Evolutionary conservation across 2,329 filamentous ascomycete species (phyloP).

Genomic region (Pseudonectria buxi): DNA sequence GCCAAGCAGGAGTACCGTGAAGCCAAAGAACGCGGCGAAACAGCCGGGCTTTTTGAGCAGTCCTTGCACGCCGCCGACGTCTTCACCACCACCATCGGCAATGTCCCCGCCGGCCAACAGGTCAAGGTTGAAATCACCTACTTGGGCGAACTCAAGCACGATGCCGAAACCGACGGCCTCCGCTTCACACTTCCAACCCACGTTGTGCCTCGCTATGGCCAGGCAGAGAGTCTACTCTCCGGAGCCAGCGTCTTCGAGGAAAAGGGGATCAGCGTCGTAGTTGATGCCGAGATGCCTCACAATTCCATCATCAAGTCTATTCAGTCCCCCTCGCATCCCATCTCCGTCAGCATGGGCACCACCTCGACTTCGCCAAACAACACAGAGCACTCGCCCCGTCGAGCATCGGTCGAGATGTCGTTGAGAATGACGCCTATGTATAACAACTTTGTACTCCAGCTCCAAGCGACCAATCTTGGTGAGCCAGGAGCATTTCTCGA

Average conservation of each 20-base stretch:
- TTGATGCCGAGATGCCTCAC: slow-evolving; percentile 41
- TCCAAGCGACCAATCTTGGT: slow-evolving; percentile 53
- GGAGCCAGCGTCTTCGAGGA: slow-evolving; percentile 2
- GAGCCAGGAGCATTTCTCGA: slow-evolving; percentile 61
- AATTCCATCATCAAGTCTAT: slow-evolving; percentile 53
- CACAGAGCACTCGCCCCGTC: slow-evolving; percentile 45
- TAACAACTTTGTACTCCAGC: slow-evolving; percentile 60
- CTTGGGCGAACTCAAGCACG: slow-evolving; percentile 65
- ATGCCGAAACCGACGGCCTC: slow-evolving; percentile 59
- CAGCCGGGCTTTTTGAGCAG: slow-evolving; percentile 60
- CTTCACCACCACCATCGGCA: slow-evolving; percentile 62
- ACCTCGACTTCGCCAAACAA: slow-evolving; percentile 31
- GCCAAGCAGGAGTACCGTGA: slow-evolving; percentile 54
- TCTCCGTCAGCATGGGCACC: slow-evolving; percentile 57
- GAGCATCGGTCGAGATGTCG: slow-evolving; percentile 55
- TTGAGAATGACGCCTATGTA: slow-evolving; percentile 47
- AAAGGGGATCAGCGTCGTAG: slow-evolving; percentile 22
- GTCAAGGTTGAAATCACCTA: slow-evolving; percentile 58
- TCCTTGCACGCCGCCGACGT: slow-evolving; percentile 54
- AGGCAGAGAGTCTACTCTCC: slow-evolving; percentile 1
- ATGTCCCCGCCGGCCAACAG: slow-evolving; percentile 52
- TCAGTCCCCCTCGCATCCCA: slow-evolving; percentile 61
- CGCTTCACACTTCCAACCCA: slow-evolving; percentile 62
- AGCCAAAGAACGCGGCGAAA: slow-evolving; percentile 52
- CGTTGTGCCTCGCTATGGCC: slow-evolving; percentile 62